phyloP scores from a whole-genome alignment of 371 early-diverging fungal species.

The Vairimorpha ceranae region DNA sequence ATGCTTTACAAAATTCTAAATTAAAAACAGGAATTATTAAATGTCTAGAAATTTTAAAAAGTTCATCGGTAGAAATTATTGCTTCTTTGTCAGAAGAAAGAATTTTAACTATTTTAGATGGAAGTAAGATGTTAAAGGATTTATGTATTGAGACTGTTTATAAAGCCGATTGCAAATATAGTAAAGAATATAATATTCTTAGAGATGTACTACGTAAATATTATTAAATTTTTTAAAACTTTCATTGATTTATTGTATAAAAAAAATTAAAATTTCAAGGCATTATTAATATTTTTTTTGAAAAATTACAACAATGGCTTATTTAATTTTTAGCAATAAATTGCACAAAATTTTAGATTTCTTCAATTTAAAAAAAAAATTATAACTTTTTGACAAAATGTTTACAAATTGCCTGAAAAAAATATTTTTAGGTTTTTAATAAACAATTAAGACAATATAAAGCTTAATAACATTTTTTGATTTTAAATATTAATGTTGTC shows the following conservation, averaged over 20 bases:
- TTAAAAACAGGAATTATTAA: conserved; percentile 24
- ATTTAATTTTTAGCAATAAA: too few relatives aligned
- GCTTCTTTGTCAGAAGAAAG: conserved; percentile 7
- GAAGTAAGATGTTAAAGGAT: neutral
- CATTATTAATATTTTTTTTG: neutral
- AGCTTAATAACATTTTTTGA: too few relatives aligned
- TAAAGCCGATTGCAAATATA: neutral
- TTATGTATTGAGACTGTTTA: neutral
- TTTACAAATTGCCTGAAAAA: too few relatives aligned
- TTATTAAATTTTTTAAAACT: too few relatives aligned
- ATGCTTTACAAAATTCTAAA: conserved; percentile 29
- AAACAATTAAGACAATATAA: too few relatives aligned
- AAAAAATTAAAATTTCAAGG: too few relatives aligned
- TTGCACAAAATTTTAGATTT: too few relatives aligned
- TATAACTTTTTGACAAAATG: too few relatives aligned
- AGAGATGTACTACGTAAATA: neutral
- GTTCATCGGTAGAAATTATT: conserved; percentile 12
- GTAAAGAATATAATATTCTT: neutral
- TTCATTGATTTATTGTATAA: too few relatives aligned
- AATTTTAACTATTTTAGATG: conserved; percentile 10
- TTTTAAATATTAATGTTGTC: too few relatives aligned
- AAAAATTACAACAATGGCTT: neutral
- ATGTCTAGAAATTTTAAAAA: conserved; percentile 24
- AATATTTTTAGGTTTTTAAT: too few relatives aligned
- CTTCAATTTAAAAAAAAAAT: too few relatives aligned